Base-by-base conservation (phyloP, 1,139 yeast species). In the Blastobotrys petasosporus region DNA sequence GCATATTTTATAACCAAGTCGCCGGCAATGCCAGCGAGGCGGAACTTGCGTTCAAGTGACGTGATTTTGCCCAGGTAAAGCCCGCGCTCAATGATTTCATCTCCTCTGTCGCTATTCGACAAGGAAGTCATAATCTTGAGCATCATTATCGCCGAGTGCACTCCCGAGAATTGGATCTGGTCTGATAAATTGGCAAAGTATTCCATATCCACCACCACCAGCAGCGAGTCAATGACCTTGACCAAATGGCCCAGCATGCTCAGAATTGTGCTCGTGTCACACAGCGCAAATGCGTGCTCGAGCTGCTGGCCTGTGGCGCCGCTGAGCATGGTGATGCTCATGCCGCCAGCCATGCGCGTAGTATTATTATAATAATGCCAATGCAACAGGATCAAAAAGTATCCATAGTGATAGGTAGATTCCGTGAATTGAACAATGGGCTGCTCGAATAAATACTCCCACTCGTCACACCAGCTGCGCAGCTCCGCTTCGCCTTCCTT, bases 371-470 rank as follows among this genome's bases (percentile, higher is more conserved):
- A 45, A 40, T 61, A 57, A 34, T 61, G 61, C 62, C 64, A 60
- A 50, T 62, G 67, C 51, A 70, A 69, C 32, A 67, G 63, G 1
- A 82, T 74, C 50, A 80, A 64, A 46, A 83, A 67, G 49, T 76
- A 72, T 45, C 83, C 77, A 54, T 81, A 83, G 61, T 83, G 79
- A 60, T 79, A 82, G 44, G 83, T 82, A 47, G 82, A 76, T 56
- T 83, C 92, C 7, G 84, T 84, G 65, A 85, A 84, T 59, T 85
- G 94, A 37, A 82, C 71, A 1, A 82, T 79, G 0, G 92, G 86
- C 60, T 84, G 92, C 44, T 75, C 76, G 59, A 84, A 79, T 16
- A 84, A 63, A 56, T 80, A 79, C 42, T 74, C 79, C 94, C 94
- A 85, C 58, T 79, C 83, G 2, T 75, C 77, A 50, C 75, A 69